Evolutionary conservation across 177 flowering plant genomes (phyloP).

Genomic region (Vitis hybrid): DNA sequence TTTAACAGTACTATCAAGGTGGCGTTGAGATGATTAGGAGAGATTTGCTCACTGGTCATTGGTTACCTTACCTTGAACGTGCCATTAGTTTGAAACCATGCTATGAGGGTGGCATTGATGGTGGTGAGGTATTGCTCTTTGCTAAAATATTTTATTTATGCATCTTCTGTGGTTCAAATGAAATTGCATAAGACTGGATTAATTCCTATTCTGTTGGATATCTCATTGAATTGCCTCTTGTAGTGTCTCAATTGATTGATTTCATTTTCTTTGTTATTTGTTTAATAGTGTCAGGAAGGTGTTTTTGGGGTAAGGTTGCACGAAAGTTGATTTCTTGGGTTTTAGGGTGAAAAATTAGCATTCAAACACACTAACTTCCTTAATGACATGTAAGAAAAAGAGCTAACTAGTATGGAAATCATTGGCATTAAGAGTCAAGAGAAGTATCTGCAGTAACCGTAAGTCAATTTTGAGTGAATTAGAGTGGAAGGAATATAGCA

Average conservation of each 20-base stretch:
- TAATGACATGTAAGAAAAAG: background rate
- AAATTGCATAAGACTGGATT: background rate
- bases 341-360: background rate
- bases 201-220: background rate
- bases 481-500: too few species aligned
- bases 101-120: conserved; percentile 88
- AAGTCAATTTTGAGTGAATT: too few species aligned
- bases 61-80: conserved; percentile 94
- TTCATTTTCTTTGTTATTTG: too few species aligned
- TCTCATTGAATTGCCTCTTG: background rate
- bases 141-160: background rate
- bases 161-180: background rate
- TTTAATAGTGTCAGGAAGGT: too few species aligned
- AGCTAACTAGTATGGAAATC: background rate
- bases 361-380: background rate
- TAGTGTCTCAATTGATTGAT: background rate
- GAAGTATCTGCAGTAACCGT: too few species aligned
- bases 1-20: conserved; percentile 71
- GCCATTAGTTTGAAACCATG: conserved; percentile 87
- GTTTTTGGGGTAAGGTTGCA: background rate
- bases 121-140: conserved; percentile 77
- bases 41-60: conserved; percentile 89
- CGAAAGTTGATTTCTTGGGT: background rate
- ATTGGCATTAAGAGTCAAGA: background rate
- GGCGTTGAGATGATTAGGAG: conserved; percentile 99